Conservation (phyloP, 768 basidiomycete genomes). For the Russula sp. region DNA sequence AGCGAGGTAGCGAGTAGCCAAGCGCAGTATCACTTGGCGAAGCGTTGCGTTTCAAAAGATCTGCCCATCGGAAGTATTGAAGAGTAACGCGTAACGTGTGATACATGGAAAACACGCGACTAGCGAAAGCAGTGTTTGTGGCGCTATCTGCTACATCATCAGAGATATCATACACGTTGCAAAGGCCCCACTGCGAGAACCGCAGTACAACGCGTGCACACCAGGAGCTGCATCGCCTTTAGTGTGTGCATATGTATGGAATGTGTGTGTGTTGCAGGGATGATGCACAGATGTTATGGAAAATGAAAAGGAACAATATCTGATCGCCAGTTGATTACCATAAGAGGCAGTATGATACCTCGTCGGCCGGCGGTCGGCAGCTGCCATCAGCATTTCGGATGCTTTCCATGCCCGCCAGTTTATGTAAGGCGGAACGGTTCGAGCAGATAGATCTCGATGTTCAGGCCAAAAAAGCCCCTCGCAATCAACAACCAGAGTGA, state of each 20-base stretch:
- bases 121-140: conserved; percentile 4
- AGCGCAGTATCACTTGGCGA: background rate
- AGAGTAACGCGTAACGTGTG: background rate
- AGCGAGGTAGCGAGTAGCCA: background rate
- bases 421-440: background rate
- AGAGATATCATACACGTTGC: background rate
- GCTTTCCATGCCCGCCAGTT: background rate
- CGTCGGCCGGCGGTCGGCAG: background rate
- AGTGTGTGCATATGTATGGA: background rate
- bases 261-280: background rate
- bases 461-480: background rate
- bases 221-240: background rate
- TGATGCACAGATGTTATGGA: background rate
- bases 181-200: background rate
- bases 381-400: background rate
- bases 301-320: no score
- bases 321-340: background rate
- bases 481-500: background rate
- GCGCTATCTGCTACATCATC: conserved; percentile 1
- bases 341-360: background rate
- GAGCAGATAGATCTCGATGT: background rate
- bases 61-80: background rate
- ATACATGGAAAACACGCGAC: background rate
- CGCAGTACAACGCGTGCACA: background rate
- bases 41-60: background rate